Percentiles rank a stretch among this genome's conserved stretches.
phyloP scores from a whole-genome alignment of 345 rosid genomes.

The Salix viminalis region DNA sequence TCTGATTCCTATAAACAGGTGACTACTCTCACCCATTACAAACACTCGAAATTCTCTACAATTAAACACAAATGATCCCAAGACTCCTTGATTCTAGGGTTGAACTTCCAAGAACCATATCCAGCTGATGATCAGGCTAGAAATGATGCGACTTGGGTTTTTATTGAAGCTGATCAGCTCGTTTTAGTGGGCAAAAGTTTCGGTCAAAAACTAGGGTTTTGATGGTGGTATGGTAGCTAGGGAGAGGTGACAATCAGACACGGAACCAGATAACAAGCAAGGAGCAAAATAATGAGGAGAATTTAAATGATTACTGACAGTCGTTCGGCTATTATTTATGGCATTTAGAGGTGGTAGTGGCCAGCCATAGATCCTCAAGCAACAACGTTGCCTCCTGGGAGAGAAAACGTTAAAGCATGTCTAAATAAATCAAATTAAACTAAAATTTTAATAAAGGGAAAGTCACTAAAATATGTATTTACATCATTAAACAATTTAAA shows the following conservation, averaged over 20 bases:
- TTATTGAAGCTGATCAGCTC: neutral
- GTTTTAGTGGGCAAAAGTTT: neutral
- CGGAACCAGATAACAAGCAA: constrained; percentile 15
- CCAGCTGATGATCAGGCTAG: neutral
- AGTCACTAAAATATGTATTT: too few relatives aligned
- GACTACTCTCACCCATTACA: neutral
- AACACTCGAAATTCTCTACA: neutral
- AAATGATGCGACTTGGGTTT: neutral
- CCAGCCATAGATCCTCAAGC: constrained; percentile 14
- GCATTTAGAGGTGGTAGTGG: constrained; percentile 12
- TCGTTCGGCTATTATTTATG: constrained; percentile 3
- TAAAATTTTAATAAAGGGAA: neutral
- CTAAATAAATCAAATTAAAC: neutral
- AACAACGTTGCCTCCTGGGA: neutral
- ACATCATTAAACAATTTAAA: too few relatives aligned
- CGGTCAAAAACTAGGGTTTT: neutral
- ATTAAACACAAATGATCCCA: neutral
- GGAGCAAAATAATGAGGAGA: constrained; percentile 16
- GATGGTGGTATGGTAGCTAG: neutral
- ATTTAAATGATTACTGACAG: neutral
- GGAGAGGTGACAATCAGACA: constrained; percentile 3
- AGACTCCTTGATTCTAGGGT: neutral
- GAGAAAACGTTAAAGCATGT: neutral
- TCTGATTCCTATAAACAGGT: neutral
- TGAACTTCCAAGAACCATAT: neutral